Conservation (phyloP, 2,329 filamentous ascomycete genomes). For the Stagonosporopsis chrysanthemi region DNA sequence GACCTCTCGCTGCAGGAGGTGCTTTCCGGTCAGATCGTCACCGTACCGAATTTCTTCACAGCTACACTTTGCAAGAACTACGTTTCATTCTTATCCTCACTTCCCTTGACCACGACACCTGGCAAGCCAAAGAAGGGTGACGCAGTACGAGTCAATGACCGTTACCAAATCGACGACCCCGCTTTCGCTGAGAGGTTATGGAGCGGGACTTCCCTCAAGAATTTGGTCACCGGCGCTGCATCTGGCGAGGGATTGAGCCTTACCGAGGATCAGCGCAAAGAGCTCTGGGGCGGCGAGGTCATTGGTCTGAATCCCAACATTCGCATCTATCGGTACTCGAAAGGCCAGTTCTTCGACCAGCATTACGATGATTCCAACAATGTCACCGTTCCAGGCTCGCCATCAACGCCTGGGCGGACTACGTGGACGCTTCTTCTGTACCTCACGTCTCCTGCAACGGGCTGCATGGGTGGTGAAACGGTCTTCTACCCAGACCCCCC, state of each 20-base stretch:
- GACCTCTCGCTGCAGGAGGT: conserved; percentile 68
- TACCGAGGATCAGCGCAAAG: conserved; percentile 40
- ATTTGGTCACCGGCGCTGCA: conserved; percentile 57
- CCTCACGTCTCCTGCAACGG: conserved; percentile 75
- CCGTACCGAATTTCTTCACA: conserved; percentile 78
- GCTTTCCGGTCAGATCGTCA: conserved; percentile 72
- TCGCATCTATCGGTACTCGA: conserved; percentile 83
- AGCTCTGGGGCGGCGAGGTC: conserved; percentile 78
- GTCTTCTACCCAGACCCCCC: conserved; percentile 78
- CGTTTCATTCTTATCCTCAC: conserved; percentile 72
- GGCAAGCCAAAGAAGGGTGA: conserved; percentile 80
- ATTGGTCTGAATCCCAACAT: conserved; percentile 90
- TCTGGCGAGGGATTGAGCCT: conserved; percentile 43
- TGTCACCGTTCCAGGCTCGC: conserved; percentile 61
- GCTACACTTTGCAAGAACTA: conserved; percentile 77
- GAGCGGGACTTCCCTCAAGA: conserved; percentile 76
- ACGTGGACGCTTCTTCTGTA: conserved; percentile 94
- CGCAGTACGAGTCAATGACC: conserved; percentile 86
- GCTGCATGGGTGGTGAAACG: conserved; percentile 85
- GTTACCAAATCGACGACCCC: conserved; percentile 81
- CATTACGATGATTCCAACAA: conserved; percentile 92
- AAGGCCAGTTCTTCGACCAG: conserved; percentile 89
- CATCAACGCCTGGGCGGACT: conserved; percentile 66
- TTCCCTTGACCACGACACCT: conserved; percentile 80
- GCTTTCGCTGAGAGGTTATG: conserved; percentile 78